A percentile compares a stretch with the other conserved stretches of the same genome.
phyloP scores from a whole-genome alignment of 2,329 filamentous ascomycete genomes.

The Macroventuria anomochaeta region DNA sequence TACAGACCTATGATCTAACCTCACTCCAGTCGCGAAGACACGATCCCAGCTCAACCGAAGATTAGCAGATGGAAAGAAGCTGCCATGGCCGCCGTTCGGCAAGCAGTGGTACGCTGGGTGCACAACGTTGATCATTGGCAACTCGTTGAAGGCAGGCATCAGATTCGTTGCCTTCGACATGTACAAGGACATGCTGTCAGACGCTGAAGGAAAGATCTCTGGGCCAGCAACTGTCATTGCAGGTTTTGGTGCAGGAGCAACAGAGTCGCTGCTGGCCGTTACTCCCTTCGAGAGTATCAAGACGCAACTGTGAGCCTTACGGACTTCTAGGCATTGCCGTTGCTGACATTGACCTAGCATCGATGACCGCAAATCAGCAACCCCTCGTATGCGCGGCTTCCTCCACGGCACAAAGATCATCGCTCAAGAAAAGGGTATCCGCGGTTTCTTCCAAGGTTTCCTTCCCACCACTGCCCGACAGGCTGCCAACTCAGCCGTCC shows the following conservation, averaged over 20 bases:
- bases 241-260: constrained; percentile 92
- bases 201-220: constrained; percentile 84
- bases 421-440: constrained; percentile 81
- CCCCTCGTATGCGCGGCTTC: constrained; percentile 89
- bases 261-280: constrained; percentile 89
- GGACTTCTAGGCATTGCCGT: not conserved
- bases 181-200: constrained; percentile 83
- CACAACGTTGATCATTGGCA: constrained; percentile 95
- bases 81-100: constrained; percentile 94
- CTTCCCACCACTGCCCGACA: constrained; percentile 93
- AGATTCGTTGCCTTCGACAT: constrained; percentile 96
- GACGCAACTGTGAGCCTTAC: constrained; percentile 71
- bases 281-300: constrained; percentile 99
- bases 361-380: constrained; percentile 86
- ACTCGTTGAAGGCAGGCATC: constrained; percentile 96
- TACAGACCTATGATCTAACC: constrained; percentile 20
- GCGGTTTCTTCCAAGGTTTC: constrained; percentile 97
- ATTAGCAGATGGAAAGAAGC: constrained; percentile 80
- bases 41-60: constrained; percentile 89
- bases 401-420: constrained; percentile 89
- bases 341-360: constrained; percentile 63
- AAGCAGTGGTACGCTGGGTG: constrained; percentile 97
- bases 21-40: constrained; percentile 81
- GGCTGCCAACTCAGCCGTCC: constrained; percentile 89
- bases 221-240: constrained; percentile 90